Evolutionary conservation across 1,284 basidiomycete species (phyloP).

Genomic region (Coriolopsis trogii): DNA sequence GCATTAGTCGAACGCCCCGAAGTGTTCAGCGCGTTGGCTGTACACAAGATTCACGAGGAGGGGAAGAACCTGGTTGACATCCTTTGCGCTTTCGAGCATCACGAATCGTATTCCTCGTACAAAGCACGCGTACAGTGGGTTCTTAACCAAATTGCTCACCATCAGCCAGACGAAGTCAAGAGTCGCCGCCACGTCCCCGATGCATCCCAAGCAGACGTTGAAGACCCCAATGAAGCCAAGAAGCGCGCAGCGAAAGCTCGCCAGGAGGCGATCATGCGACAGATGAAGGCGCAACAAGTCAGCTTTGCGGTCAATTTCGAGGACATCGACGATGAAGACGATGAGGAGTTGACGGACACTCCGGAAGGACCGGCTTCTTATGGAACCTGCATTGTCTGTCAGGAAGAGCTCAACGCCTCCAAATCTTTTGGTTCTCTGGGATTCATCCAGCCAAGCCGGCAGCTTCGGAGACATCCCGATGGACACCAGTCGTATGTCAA

Average conservation of each 20-base stretch:
- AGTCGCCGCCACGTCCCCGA: conserved; percentile 49
- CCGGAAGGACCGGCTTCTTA: conserved; percentile 60
- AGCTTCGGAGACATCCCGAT: conserved; percentile 82
- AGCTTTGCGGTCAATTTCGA: conserved; percentile 82
- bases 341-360: conserved; percentile 54
- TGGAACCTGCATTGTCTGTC: conserved; percentile 97
- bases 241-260: conserved; percentile 83
- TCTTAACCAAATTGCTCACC: conserved; percentile 57
- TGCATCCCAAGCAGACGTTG: conserved; percentile 36
- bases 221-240: conserved; percentile 69
- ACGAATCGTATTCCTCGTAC: conserved; percentile 73
- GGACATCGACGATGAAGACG: conserved; percentile 56
- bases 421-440: conserved; percentile 90
- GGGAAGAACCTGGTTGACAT: conserved; percentile 70
- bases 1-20: conserved; percentile 71
- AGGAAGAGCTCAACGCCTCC: conserved; percentile 83
- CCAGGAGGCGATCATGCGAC: conserved; percentile 88
- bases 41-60: conserved; percentile 56
- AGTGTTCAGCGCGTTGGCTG: conserved; percentile 63
- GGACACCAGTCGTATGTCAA: conserved; percentile 71
- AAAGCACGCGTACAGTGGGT: conserved; percentile 77
- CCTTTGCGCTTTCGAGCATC: conserved; percentile 76
- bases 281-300: conserved; percentile 91
- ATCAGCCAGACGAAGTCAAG: conserved; percentile 59
- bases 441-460: conserved; percentile 86